A percentile compares a stretch with the other conserved stretches of the same genome.
Conservation (phyloP, 306 rosid genomes). For the Glycyrrhiza uralensis region DNA sequence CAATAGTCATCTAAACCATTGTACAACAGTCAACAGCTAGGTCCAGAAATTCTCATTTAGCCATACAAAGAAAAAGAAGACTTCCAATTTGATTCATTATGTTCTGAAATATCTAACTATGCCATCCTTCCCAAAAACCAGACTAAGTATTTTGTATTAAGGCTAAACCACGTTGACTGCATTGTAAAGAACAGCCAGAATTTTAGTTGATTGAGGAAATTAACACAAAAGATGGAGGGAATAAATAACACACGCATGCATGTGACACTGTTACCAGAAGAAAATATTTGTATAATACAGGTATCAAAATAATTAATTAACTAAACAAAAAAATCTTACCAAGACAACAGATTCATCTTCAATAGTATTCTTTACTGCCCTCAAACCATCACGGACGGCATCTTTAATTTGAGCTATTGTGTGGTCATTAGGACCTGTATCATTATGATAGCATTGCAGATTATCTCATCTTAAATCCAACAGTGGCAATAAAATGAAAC, state of each 20-base stretch:
- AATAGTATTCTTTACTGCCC: constrained; percentile 94
- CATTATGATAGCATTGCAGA: constrained; percentile 25
- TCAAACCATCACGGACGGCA: constrained; percentile 95
- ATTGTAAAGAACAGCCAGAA: not conserved
- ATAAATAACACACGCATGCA: not conserved
- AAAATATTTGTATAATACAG: not conserved
- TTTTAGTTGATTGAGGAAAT: not conserved
- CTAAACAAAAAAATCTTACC: constrained; percentile 36
- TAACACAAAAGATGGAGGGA: not conserved
- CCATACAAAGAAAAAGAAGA: not conserved
- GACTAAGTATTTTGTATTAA: not conserved
- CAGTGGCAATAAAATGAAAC: not conserved
- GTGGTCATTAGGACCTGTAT: constrained; percentile 95
- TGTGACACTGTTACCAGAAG: not conserved
- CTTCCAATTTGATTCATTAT: not conserved
- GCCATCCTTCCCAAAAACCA: not conserved
- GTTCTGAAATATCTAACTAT: not conserved
- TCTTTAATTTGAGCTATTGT: constrained; percentile 98
- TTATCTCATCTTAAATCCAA: constrained; percentile 10
- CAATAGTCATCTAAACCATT: not conserved
- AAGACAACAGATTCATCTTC: constrained; percentile 91
- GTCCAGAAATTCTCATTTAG: not conserved
- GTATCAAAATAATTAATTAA: not conserved
- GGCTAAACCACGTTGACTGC: not conserved
- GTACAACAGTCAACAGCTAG: not conserved